Percentiles rank a stretch among this genome's conserved stretches.
These are phyloP conservation scores for Dictyostelium brefeldianum DNA, from an alignment of 78 protist genomes.

Conservation along the genomic window DNA sequence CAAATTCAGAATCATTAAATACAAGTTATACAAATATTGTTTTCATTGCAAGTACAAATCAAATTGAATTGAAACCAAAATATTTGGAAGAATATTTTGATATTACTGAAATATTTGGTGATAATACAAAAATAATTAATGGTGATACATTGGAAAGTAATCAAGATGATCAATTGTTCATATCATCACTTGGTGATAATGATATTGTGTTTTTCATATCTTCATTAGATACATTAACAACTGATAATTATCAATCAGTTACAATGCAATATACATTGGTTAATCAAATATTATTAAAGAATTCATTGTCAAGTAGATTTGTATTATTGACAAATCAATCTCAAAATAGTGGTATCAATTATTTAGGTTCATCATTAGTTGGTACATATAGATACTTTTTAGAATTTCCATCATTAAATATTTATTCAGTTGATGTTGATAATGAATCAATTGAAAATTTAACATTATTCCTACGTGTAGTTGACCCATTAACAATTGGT, in stretches of 20 bases:
- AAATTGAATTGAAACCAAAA: neutral
- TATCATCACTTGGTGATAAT: neutral
- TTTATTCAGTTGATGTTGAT: constrained; percentile 51
- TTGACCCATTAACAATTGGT: constrained; percentile 16
- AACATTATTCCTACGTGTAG: neutral
- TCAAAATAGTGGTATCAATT: constrained; percentile 32
- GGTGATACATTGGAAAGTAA: neutral
- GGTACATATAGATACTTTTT: constrained; percentile 61
- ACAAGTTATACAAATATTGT: neutral
- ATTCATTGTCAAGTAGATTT: neutral
- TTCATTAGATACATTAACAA: neutral
- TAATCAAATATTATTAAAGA: constrained; percentile 8
- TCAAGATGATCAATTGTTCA: neutral
- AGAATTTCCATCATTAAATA: constrained; percentile 13
- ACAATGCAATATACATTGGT: neutral
- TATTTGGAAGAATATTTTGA: neutral
- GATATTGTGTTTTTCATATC: neutral
- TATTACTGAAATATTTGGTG: neutral
- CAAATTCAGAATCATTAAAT: neutral
- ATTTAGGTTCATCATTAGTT: constrained; percentile 36
- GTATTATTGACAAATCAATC: neutral
- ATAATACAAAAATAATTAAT: neutral
- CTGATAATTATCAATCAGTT: neutral
- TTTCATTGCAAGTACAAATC: neutral
- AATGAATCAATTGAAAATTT: neutral